phyloP scores from a whole-genome alignment of 805 yeast genomes.

The baker's yeast (Saccharomyces cerevisiae) region DNA sequence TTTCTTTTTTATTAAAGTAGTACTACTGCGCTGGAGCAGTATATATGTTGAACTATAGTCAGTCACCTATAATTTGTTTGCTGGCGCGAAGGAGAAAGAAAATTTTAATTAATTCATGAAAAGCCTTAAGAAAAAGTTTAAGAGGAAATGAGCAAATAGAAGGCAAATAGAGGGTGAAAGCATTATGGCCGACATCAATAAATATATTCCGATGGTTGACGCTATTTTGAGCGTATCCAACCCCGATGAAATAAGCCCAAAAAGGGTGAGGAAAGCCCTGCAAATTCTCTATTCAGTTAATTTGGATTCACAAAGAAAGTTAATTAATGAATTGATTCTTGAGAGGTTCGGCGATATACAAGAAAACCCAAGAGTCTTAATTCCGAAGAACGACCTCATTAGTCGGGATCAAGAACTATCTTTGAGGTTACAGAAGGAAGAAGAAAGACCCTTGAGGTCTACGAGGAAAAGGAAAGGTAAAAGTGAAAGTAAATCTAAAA shows the following conservation, averaged over 20 bases:
- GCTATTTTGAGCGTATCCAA: slow-evolving; percentile 69
- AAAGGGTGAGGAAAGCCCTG: slow-evolving; percentile 61
- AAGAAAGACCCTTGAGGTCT: slow-evolving; percentile 5
- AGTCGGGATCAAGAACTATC: slow-evolving; percentile 35
- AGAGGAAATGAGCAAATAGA: neutral
- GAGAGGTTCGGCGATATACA: slow-evolving; percentile 45
- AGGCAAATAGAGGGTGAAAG: neutral
- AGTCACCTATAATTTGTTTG: neutral
- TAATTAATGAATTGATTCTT: slow-evolving; percentile 51
- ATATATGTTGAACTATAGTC: neutral
- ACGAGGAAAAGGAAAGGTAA: slow-evolving; percentile 8
- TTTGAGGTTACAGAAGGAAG: slow-evolving; percentile 34
- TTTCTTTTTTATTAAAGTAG: too few relatives aligned
- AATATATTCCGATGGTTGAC: slow-evolving; percentile 57
- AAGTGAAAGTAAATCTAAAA: slow-evolving; percentile 4
- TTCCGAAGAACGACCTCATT: slow-evolving; percentile 34
- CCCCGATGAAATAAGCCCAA: slow-evolving; percentile 60
- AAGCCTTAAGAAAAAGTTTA: neutral
- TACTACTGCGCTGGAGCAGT: neutral
- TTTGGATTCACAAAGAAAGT: slow-evolving; percentile 43
- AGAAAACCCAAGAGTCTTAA: slow-evolving; percentile 26
- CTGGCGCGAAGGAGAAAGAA: neutral
- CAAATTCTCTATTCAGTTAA: slow-evolving; percentile 58
- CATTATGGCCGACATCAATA: slow-evolving; percentile 18
- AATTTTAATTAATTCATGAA: neutral